Evolutionary conservation across 2,329 filamentous ascomycete genomes (phyloP).

Genomic region (Talaromyces pinophilus): DNA sequence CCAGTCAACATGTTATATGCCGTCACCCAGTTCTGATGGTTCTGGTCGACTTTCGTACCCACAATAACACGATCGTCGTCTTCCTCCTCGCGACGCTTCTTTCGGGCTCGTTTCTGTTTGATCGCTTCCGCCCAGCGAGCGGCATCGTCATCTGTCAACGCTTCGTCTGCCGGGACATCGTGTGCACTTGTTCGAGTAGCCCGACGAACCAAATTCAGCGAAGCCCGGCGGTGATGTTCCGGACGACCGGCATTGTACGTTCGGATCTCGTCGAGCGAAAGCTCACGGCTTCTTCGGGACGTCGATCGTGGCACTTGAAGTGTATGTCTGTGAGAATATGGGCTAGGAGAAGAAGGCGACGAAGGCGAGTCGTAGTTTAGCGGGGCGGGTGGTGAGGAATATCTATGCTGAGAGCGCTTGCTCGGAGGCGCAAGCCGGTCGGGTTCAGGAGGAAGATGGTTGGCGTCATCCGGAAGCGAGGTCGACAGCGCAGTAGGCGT

Average conservation of each 20-base stretch:
- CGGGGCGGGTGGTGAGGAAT: conserved; percentile 55
- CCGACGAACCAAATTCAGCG: conserved; percentile 77
- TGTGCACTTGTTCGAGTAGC: conserved; percentile 84
- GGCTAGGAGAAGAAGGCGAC: conserved; percentile 55
- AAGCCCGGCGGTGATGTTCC: conserved; percentile 74
- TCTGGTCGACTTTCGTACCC: conserved; percentile 95
- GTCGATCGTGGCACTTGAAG: conserved; percentile 77
- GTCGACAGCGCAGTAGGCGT: conserved; percentile 34
- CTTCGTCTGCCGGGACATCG: conserved; percentile 79
- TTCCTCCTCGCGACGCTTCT: conserved; percentile 80
- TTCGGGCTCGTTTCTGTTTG: conserved; percentile 85
- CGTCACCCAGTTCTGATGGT: conserved; percentile 94
- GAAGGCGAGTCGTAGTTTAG: conserved; percentile 53
- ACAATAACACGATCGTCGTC: conserved; percentile 89
- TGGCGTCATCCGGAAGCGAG: conserved; percentile 36
- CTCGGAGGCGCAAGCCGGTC: conserved; percentile 34
- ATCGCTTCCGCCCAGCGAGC: conserved; percentile 90
- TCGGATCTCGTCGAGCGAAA: conserved; percentile 59
- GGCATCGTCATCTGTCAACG: conserved; percentile 85
- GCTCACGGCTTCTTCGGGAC: conserved; percentile 69
- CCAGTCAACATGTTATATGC: conserved; percentile 99
- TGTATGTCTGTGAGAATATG: conserved; percentile 77
- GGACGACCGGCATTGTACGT: conserved; percentile 67
- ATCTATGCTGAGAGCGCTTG: conserved; percentile 36
- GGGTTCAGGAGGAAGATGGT: conserved; percentile 35